phyloP scores from a whole-genome alignment of 768 basidiomycete species.

The Phanerochaete sordida region DNA sequence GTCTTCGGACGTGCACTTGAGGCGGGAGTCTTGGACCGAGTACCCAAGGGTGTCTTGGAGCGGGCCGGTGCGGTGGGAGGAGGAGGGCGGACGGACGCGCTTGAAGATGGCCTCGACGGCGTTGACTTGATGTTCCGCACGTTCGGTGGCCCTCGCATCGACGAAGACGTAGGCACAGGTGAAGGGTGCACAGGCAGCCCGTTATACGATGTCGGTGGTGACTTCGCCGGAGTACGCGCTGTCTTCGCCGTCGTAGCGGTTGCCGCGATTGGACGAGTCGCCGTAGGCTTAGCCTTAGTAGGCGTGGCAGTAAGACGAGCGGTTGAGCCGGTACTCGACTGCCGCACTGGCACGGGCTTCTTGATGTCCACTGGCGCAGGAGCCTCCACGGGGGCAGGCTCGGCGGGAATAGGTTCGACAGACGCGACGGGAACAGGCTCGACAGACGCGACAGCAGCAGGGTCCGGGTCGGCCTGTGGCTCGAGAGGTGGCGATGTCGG shows the following conservation, averaged over 20 bases:
- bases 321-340: slow-evolving; percentile 8
- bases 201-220: slow-evolving; percentile 23
- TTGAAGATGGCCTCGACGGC: slow-evolving; percentile 29
- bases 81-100: slow-evolving; percentile 34
- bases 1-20: slow-evolving; percentile 19
- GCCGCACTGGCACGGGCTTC: slow-evolving; percentile 16
- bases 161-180: slow-evolving; percentile 18
- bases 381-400: slow-evolving; percentile 10
- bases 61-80: slow-evolving; percentile 47
- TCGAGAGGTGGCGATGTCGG: neutral
- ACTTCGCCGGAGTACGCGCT: slow-evolving; percentile 24
- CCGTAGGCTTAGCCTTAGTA: slow-evolving; percentile 14
- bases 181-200: slow-evolving; percentile 10
- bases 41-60: slow-evolving; percentile 23
- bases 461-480: neutral
- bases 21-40: slow-evolving; percentile 27
- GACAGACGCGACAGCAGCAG: neutral
- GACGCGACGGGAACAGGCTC: neutral
- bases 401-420: neutral
- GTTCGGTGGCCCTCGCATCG: slow-evolving; percentile 13
- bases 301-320: slow-evolving; percentile 15
- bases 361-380: slow-evolving; percentile 2
- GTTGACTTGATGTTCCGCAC: slow-evolving; percentile 16
- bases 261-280: slow-evolving; percentile 21
- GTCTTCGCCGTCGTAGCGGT: slow-evolving; percentile 4